Conservation (phyloP, 2,329 filamentous ascomycete genomes). For the Neopestalotiopsis rosae region DNA sequence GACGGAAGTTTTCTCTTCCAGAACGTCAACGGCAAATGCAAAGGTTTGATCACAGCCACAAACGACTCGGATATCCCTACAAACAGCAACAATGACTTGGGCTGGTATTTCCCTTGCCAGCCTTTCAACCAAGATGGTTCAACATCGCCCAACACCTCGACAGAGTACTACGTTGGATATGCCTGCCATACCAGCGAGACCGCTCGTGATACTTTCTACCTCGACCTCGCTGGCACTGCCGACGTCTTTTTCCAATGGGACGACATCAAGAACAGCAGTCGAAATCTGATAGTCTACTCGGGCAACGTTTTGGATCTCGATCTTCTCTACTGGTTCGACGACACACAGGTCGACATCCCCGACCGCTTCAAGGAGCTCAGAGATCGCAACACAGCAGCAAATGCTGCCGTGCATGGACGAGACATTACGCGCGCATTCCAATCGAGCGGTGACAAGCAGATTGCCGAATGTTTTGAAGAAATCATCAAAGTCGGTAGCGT, state of each 20-base stretch:
- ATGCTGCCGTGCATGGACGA: conserved; percentile 74
- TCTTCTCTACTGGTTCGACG: conserved; percentile 89
- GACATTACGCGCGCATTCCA: conserved; percentile 92
- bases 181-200: conserved; percentile 80
- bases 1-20: conserved; percentile 98
- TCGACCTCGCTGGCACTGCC: conserved; percentile 67
- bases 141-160: conserved; percentile 73
- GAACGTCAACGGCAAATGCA: conserved; percentile 97
- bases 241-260: conserved; percentile 98
- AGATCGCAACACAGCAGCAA: conserved; percentile 64
- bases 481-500: conserved; percentile 96
- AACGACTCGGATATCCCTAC: conserved; percentile 79
- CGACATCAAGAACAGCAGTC: conserved; percentile 85
- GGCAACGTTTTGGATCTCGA: conserved; percentile 91
- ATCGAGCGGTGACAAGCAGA: conserved; percentile 75
- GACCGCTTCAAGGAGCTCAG: conserved; percentile 80
- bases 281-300: conserved; percentile 93
- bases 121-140: conserved; percentile 95
- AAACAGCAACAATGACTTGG: conserved; percentile 72
- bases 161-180: conserved; percentile 81
- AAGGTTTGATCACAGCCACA: conserved; percentile 80
- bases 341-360: conserved; percentile 76
- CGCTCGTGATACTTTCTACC: conserved; percentile 78
- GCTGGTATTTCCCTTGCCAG: conserved; percentile 96
- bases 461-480: conserved; percentile 87